Evolutionary conservation across 352 stramenopile genomes (phyloP), one percentile per base, ranked within the genome.

Genomic region (Phytophthora tentaculata): DNA sequence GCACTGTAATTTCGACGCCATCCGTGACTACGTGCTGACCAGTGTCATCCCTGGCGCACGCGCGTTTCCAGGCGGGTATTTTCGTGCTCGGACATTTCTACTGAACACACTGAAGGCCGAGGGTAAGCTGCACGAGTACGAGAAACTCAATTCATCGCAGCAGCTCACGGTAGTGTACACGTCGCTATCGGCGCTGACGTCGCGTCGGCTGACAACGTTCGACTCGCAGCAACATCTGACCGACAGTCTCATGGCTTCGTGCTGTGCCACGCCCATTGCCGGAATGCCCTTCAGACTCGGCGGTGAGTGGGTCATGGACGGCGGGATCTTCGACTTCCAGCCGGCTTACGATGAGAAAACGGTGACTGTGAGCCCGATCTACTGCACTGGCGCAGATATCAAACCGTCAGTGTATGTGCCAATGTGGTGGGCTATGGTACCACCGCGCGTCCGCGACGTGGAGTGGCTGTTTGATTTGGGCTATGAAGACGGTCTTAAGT

Each of bases 341-440:
- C 90, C 90, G 19, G 76, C 91, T 23, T 80, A 87, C 45, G 82
- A 94, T 56, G 73, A 66, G 8, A 77, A 83, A 41, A 97, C 88
- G 1, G 72, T 97, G 60, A 94, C 84, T 0, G 73, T 96, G 35
- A 95, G 86, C 50, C 87, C 88, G 20, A 92, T 97, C 70, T 97
- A 96, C 77, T 96, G 85, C 70, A 90, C 86, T 12, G 73, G 79
- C n/a, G 87, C 88, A 6, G 89, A 96, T 68, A 97, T 96, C 64
- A 96, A 96, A 65, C 88, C 90, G 14, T 96, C 86, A 35, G 83
- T 88, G n/a, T 97, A 96, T 61, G 86, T 97, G 61, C 90, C 89
- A 2, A 88, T 96, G 80, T 95, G 88, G 87, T 97, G 89, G 89
- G 84, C 80, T 1, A 2, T 95, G 29, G 80, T 92, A 55, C 88